A percentile compares a stretch with the other conserved stretches of the same genome.
Conservation (phyloP, 176 grass and related monocot genomes). For the Cenchrus americanus region DNA sequence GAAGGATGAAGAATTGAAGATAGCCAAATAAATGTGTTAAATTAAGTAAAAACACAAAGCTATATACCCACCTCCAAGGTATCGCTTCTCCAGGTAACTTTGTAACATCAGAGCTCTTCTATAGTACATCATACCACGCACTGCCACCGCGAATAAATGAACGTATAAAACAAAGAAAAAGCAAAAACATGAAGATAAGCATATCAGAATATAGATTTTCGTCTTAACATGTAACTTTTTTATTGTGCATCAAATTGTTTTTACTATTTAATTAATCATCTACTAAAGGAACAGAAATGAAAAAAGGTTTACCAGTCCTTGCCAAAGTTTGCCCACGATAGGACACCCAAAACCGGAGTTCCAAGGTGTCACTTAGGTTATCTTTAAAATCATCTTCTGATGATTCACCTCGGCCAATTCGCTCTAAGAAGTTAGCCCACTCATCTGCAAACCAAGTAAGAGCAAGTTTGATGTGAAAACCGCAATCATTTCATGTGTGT, state of each 20-base stretch:
- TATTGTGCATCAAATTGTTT: slow-evolving; percentile 5
- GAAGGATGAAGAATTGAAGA: slow-evolving; percentile 36
- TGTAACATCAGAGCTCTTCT: slow-evolving; percentile 93
- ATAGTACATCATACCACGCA: slow-evolving; percentile 99
- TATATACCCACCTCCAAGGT: slow-evolving; percentile 66
- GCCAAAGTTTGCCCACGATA: slow-evolving; percentile 98
- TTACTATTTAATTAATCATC: slow-evolving; percentile 2
- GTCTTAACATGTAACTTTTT: neutral
- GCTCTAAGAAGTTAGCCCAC: slow-evolving; percentile 95
- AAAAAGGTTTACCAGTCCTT: slow-evolving; percentile 67
- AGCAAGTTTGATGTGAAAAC: slow-evolving; percentile 13
- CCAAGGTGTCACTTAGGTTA: slow-evolving; percentile 72
- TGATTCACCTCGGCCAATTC: slow-evolving; percentile 71
- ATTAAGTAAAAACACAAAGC: slow-evolving; percentile 36
- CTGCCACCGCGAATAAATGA: slow-evolving; percentile 57
- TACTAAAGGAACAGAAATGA: slow-evolving; percentile 25
- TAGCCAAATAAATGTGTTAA: slow-evolving; percentile 11
- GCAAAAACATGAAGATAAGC: slow-evolving; percentile 19
- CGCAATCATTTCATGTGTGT: neutral
- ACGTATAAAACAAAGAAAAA: slow-evolving; percentile 39
- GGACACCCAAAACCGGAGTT: slow-evolving; percentile 96
- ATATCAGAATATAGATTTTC: slow-evolving; percentile 36
- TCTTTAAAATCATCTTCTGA: slow-evolving; percentile 78
- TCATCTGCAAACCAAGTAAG: slow-evolving; percentile 64
- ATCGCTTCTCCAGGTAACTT: slow-evolving; percentile 93